Evolutionary conservation across 2,329 filamentous ascomycete genomes (phyloP).

Genomic region (Beauveria pseudobassiana): DNA sequence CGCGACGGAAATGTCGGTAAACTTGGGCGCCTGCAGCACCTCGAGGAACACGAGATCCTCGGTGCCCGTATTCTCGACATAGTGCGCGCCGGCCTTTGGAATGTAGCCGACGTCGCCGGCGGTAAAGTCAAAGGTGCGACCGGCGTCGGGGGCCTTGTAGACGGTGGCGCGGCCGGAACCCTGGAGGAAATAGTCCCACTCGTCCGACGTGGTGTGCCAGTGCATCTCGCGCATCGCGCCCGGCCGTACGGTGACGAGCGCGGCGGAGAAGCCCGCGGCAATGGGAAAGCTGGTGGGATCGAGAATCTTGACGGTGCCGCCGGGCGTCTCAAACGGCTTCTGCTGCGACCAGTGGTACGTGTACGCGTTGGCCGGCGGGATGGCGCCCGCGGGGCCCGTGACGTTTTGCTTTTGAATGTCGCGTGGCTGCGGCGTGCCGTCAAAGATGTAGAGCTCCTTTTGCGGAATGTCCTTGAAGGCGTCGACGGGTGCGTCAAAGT

Average conservation of each 20-base stretch:
- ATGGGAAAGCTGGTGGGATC: constrained; percentile 51
- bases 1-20: constrained; percentile 46
- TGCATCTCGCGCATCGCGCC: constrained; percentile 60
- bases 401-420: constrained; percentile 40
- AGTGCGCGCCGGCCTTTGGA: constrained; percentile 42
- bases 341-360: constrained; percentile 47
- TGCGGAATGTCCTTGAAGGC: constrained; percentile 40
- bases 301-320: constrained; percentile 52
- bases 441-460: constrained; percentile 45
- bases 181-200: constrained; percentile 54
- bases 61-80: constrained; percentile 53
- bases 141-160: constrained; percentile 41
- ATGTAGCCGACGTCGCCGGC: constrained; percentile 55
- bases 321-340: constrained; percentile 40
- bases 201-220: constrained; percentile 54
- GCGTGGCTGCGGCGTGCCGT: constrained; percentile 39
- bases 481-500: constrained; percentile 40
- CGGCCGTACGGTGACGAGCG: constrained; percentile 49
- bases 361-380: constrained; percentile 33
- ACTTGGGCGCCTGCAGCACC: constrained; percentile 44
- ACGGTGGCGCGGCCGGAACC: constrained; percentile 50
- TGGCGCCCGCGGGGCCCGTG: constrained; percentile 35
- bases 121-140: constrained; percentile 51
- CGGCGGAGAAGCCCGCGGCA: constrained; percentile 45
- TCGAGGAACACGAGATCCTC: constrained; percentile 53